A percentile compares a stretch with the other conserved stretches of the same genome.
Conservation (phyloP, 495 filamentous ascomycete species). For the Penicillium goetzii region DNA sequence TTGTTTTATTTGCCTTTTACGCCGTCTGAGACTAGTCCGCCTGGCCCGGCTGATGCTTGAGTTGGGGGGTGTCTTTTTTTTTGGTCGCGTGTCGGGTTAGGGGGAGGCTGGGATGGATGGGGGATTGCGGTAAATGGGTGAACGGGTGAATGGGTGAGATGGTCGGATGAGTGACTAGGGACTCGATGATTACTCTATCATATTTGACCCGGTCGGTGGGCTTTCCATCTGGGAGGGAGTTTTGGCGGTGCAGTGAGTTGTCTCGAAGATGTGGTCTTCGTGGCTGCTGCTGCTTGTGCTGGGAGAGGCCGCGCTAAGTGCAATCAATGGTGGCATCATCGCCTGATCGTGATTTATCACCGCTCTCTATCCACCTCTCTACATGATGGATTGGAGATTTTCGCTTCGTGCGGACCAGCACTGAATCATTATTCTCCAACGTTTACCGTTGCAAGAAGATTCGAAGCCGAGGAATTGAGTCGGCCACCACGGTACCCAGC, state of each 20-base stretch:
- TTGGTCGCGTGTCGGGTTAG: constrained; percentile 3
- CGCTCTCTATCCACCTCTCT: neutral
- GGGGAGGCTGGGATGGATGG: neutral
- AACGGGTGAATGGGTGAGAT: neutral
- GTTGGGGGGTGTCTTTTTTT: constrained; percentile 4
- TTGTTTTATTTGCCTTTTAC: constrained; percentile 48
- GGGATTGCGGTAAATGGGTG: too few species aligned
- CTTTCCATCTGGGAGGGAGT: neutral
- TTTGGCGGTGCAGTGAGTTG: neutral
- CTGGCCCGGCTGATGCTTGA: constrained; percentile 15
- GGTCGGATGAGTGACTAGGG: neutral
- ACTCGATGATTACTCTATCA: neutral
- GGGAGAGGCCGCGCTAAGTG: neutral
- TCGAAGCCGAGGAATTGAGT: neutral
- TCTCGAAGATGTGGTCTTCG: neutral
- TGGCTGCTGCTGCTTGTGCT: neutral
- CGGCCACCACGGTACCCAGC: neutral
- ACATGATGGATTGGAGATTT: neutral
- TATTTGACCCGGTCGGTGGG: neutral
- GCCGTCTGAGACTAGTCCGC: constrained; percentile 25
- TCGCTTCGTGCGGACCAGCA: neutral
- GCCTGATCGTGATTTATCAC: neutral
- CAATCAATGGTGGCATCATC: constrained; percentile 4
- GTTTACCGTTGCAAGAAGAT: neutral
- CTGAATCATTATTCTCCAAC: neutral